These are phyloP conservation scores for Trametes hirsuta DNA, from an alignment of 1,284 basidiomycete species.

Conservation along the genomic window DNA sequence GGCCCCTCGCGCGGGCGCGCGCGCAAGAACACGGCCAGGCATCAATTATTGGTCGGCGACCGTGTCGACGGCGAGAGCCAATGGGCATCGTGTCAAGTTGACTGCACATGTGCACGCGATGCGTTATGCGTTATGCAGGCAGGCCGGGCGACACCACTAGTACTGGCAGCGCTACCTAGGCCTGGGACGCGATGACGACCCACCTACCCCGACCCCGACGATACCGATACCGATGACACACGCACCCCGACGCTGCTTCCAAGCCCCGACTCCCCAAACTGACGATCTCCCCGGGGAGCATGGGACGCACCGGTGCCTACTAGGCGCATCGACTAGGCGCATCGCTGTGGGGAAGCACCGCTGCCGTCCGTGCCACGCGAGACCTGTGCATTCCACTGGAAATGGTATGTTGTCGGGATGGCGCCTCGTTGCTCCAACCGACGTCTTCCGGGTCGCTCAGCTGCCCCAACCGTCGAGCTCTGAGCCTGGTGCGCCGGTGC, in stretches of 20 bases:
- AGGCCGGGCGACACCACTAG: not conserved
- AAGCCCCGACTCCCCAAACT: no score
- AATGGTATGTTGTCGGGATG: slow-evolving; percentile 12
- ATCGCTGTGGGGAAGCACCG: not conserved
- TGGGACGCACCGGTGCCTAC: no score
- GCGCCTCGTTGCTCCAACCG: not conserved
- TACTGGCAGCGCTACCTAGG: no score
- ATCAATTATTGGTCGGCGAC: no score
- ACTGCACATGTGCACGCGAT: not conserved
- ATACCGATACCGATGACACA: not conserved
- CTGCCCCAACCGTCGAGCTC: not conserved
- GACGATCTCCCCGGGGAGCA: no score
- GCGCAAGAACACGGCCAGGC: not conserved
- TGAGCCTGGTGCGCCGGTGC: not conserved
- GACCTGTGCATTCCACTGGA: slow-evolving; percentile 2
- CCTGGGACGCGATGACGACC: not conserved
- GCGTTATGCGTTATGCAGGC: not conserved
- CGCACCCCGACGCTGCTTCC: no score
- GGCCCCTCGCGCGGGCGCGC: not conserved
- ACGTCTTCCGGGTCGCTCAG: no score
- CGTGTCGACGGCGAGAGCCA: not conserved
- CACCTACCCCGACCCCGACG: not conserved
- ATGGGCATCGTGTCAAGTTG: slow-evolving; percentile 2
- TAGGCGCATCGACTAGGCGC: not conserved
- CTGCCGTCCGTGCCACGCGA: not conserved